Conservation (phyloP, 495 filamentous ascomycete genomes). For the Penicillium subrubescens region DNA sequence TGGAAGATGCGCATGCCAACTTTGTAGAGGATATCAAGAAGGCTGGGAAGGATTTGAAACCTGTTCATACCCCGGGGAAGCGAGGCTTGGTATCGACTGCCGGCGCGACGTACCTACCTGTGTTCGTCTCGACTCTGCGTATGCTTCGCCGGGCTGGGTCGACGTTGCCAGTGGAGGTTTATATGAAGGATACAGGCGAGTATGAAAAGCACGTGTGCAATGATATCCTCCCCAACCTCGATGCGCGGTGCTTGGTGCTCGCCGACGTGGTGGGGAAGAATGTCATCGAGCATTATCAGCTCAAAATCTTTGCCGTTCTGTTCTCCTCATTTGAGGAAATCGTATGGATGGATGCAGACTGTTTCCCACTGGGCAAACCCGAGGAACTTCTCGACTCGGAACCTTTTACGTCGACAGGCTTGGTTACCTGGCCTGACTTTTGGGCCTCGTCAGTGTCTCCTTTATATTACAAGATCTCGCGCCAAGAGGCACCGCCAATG, state of each 20-base stretch:
- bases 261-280: constrained; percentile 46
- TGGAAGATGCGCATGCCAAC: constrained; percentile 45
- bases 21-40: constrained; percentile 43
- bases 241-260: constrained; percentile 54
- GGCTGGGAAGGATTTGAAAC: constrained; percentile 32
- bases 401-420: constrained; percentile 53
- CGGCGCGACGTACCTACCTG: constrained; percentile 46
- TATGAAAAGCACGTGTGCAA: constrained; percentile 58
- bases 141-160: constrained; percentile 61
- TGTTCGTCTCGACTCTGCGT: constrained; percentile 54
- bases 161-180: constrained; percentile 59
- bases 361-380: constrained; percentile 55
- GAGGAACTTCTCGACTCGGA: constrained; percentile 52
- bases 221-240: constrained; percentile 48
- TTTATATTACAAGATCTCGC: constrained; percentile 56
- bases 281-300: constrained; percentile 53
- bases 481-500: constrained; percentile 42
- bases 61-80: constrained; percentile 48
- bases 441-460: constrained; percentile 57
- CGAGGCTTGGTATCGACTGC: constrained; percentile 58
- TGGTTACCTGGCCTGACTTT: constrained; percentile 67
- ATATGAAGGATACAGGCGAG: constrained; percentile 51
- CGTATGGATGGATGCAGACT: constrained; percentile 64
- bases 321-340: constrained; percentile 63
- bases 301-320: constrained; percentile 62